Evolutionary conservation across 1,139 yeast species (phyloP).

Genomic region (Kodamaea sp.): DNA sequence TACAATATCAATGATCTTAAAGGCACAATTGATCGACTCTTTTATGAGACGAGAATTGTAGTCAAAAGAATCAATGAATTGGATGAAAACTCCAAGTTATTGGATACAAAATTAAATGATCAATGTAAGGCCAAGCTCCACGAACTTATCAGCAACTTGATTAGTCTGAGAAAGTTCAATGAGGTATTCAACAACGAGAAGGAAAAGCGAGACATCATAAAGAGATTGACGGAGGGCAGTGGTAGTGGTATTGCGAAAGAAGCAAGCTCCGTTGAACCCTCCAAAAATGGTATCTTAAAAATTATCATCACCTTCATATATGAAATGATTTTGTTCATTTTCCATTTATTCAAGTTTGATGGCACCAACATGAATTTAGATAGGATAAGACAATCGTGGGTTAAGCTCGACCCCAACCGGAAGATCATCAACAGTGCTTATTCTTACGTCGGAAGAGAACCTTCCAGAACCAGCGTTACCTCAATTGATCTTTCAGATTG

Average conservation of each 20-base stretch:
- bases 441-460: conserved; percentile 36
- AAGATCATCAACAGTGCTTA: conserved; percentile 40
- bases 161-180: conserved; percentile 35
- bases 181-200: conserved; percentile 30
- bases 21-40: conserved; percentile 71
- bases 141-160: conserved; percentile 37
- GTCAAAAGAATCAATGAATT: conserved; percentile 76
- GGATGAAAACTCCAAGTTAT: conserved; percentile 59
- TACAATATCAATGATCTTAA: conserved; percentile 62
- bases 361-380: conserved; percentile 47
- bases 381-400: conserved; percentile 46
- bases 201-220: conserved; percentile 31
- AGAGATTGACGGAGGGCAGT: conserved; percentile 30
- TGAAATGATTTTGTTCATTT: conserved; percentile 32
- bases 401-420: conserved; percentile 47
- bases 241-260: conserved; percentile 8
- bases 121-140: conserved; percentile 30
- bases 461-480: conserved; percentile 18
- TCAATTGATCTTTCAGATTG: conserved; percentile 9
- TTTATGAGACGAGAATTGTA: conserved; percentile 76
- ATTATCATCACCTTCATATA: conserved; percentile 29
- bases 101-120: conserved; percentile 43
- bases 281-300: conserved; percentile 18
- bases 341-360: conserved; percentile 37
- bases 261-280: background rate